Evolutionary conservation across 139 green algal genomes (phyloP), one percentile per base, ranked within the genome.

Genomic region (Desmodesmus armatus): DNA sequence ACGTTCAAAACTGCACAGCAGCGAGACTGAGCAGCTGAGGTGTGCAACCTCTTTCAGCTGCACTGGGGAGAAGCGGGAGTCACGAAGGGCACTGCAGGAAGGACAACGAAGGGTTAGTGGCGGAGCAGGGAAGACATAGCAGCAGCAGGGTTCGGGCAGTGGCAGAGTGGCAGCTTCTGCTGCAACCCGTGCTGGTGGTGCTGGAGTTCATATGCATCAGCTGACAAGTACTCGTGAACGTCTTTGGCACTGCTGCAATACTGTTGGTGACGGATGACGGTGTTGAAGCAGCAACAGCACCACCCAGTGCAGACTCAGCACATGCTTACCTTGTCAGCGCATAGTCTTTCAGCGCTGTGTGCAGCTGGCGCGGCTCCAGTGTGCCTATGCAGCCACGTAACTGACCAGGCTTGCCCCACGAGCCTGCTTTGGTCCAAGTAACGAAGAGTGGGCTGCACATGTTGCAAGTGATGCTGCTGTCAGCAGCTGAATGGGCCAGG

Each of bases 331-430:
- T 93, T 29, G 90, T 96, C 1, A 98, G 87, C 15, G 94, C 89
- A 62, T 98, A 98, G 33, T 98, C 94, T 0, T 81, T 77, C 13
- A 98, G 83, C 15, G 90, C 91, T 0, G 78, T 73, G 70, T 92
- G 89, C 27, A 98, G 78, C 37, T 81, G 84, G 19, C 88, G 78
- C 0, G 95, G 87, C 79, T 96, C 91, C 35, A 98, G 80, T 1
- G 91, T 97, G 13, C 95, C 95, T 29, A 98, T 97, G 85, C 95
- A 98, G 31, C 95, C 95, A 3, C 95, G 90, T 65, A 98, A 80
- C 23, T 87, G 85, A 33, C 47, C 63, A 44, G 25, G 43, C 35
- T 67, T 17, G 51, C 51, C 33, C 78, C 65, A 87, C 58, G 17
- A 40, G 19, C 58, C 41, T 31, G 47, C 37, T 44, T 95, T 96